Evolutionary conservation across 306 rosid genomes (phyloP), one percentile per base, ranked within the genome.

Genomic region (Astragalus membranaceus): DNA sequence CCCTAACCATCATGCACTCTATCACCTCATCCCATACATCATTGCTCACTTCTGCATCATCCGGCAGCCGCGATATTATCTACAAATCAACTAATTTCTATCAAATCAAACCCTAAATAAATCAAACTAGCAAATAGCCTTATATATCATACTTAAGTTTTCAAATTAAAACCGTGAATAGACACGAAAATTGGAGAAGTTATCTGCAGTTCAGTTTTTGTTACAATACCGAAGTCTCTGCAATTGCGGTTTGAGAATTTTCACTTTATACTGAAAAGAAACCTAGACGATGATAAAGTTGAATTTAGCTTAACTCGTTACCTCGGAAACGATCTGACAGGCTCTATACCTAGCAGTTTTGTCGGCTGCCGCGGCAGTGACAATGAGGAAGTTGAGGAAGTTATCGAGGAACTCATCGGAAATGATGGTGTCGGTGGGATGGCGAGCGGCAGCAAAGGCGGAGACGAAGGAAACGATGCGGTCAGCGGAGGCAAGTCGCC

Each of bases 311-410:
- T 1, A 79, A 60, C 35, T 12, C 4, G 13, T 66, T 66, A 94
- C 98, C 97, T 88, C 97, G 14, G 99, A 94, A 56, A 91, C 78
- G 17, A 88, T 81, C 87, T 94, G 99, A 80, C 96, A 91, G 3
- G 97, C 92, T 5, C 97, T 90, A 59, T 78, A 86, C 85, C 99
- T 88, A 4, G 84, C 80, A 1, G 95, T 80, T 82, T 78, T 89
- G 46, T 83, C 86, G 39, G 89, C 76, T 0, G 96, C 85, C 0
- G 67, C 44, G 0, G 92, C 71, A 1, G 87, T 92, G 2, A 29
- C 79, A 7, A 94, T 73, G 39, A 91, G 95, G 71, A 91, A 89
- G 85, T 81, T 78, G 69, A 94, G 88, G 69, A 88, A 87, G 1
- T 64, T 80, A 15, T 88, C 92, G 62, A 88, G 83, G 70, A 94